Evolutionary conservation across 495 filamentous ascomycete species (phyloP).

Genomic region (Aspergillus affinis): DNA sequence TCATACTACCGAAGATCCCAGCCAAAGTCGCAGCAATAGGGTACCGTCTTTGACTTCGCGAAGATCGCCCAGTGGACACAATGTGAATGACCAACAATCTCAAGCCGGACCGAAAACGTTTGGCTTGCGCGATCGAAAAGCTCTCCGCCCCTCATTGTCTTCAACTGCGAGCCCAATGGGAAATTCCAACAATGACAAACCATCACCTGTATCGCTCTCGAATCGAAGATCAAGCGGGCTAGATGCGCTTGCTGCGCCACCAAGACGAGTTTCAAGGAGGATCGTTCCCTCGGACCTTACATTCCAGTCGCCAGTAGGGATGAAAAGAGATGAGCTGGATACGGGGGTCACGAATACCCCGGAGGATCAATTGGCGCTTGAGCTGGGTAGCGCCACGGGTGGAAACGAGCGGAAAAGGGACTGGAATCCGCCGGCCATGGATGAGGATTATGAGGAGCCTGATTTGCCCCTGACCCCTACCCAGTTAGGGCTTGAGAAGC

Average conservation of each 20-base stretch:
- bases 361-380: conserved; percentile 41
- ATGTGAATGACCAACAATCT: conserved; percentile 19
- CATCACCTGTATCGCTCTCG: conserved; percentile 26
- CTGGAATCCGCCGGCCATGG: conserved; percentile 30
- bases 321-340: conserved; percentile 26
- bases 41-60: conserved; percentile 22
- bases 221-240: conserved; percentile 34
- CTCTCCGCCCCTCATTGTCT: conserved; percentile 39
- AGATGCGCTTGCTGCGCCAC: conserved; percentile 42
- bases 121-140: conserved; percentile 38
- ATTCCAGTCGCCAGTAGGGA: conserved; percentile 41
- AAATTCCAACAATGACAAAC: conserved; percentile 12
- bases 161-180: conserved; percentile 36
- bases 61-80: conserved; percentile 18
- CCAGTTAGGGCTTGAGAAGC: conserved; percentile 53
- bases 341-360: conserved; percentile 26
- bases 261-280: conserved; percentile 40
- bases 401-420: conserved; percentile 22
- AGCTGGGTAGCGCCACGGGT: conserved; percentile 37
- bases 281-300: conserved; percentile 44
- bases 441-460: conserved; percentile 54
- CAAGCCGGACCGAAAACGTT: conserved; percentile 27
- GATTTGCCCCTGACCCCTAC: conserved; percentile 71
- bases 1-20: conserved; percentile 60
- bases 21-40: conserved; percentile 41